Percentiles rank a stretch among this genome's conserved stretches.
These are phyloP conservation scores for Leishmania martiniquensis DNA, from an alignment of 208 protist genomes.

Conservation along the genomic window DNA sequence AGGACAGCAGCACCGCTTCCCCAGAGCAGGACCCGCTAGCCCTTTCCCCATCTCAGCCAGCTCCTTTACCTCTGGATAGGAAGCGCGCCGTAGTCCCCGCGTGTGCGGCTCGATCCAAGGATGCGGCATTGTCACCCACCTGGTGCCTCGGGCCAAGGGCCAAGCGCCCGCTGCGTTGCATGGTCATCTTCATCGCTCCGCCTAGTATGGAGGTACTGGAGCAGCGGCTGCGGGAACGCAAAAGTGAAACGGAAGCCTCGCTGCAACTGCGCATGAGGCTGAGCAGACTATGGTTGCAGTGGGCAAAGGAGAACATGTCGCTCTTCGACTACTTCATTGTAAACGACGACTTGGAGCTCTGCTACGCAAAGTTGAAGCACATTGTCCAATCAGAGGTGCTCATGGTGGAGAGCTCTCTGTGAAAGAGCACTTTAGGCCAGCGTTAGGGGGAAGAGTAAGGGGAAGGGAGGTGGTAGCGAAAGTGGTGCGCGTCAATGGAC, in stretches of 20 bases:
- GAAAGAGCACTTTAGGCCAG: background rate
- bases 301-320: constrained; percentile 40
- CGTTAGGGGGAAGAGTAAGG: background rate
- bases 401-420: constrained; percentile 31
- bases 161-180: constrained; percentile 43
- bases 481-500: background rate
- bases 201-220: constrained; percentile 69
- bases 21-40: background rate
- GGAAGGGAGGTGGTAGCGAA: background rate
- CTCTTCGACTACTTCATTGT: constrained; percentile 77
- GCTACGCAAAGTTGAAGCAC: constrained; percentile 39
- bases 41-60: background rate
- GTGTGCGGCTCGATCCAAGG: background rate
- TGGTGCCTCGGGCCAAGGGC: background rate
- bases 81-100: too few relatives aligned
- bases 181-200: constrained; percentile 78
- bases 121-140: constrained; percentile 5
- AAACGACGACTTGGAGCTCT: constrained; percentile 80
- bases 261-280: constrained; percentile 59
- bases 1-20: background rate
- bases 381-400: constrained; percentile 40
- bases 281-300: constrained; percentile 63
- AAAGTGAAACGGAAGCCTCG: constrained; percentile 83
- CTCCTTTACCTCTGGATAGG: background rate
- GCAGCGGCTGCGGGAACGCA: constrained; percentile 70